Evolutionary conservation across 2,329 filamentous ascomycete genomes (phyloP), one percentile per base, ranked within the genome.

Genomic region (Ophiocordyceps polyrhachis-furcata): DNA sequence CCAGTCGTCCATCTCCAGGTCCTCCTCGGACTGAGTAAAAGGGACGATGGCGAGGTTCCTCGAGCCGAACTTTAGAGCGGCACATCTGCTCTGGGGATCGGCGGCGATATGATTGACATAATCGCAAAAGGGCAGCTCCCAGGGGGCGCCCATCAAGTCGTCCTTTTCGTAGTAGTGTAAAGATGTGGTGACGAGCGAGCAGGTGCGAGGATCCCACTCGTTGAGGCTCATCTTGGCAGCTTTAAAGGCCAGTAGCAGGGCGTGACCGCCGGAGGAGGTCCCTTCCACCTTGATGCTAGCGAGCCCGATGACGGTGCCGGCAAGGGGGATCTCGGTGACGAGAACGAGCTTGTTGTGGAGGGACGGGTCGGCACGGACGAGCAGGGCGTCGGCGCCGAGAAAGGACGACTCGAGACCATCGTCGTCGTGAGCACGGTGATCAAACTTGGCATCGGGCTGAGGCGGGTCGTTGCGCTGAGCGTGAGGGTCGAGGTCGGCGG

Each of bases 151-250:
- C 51, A 82, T 77, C 49, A 89, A 69, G 58, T 94, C 88, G 57
- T 95, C 88, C 59, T 91, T 84, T 62, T 98, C 91, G 64, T 96
- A 98, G 69, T 88, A 96, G 66, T 98, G 91, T 55, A 98, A 89
- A 44, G 89, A 96, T 50, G 91, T 76, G 44, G 89, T 96, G 53
- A 81, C 79, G 53, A 96, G 79, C 44, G 76, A 75, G 61, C 83
- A 73, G 52, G 76, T 78, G 58, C 82, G 77, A 9, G 85, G 79
- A 58, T 96, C 85, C 91, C 91, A 98, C 65, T 95, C 85, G 46
- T 94, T 72, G 60, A 98, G 69, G 61, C 84, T 93, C 57, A 96
- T 73, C 64, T 94, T 94, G 40, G 91, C 91, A 63, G 94, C 87
- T 56, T 83, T 82, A 63, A 89, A 83, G 0, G 86, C 82, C 46